These are phyloP conservation scores for Collybia nuda DNA, from an alignment of 768 basidiomycete genomes.

Conservation along the genomic window DNA sequence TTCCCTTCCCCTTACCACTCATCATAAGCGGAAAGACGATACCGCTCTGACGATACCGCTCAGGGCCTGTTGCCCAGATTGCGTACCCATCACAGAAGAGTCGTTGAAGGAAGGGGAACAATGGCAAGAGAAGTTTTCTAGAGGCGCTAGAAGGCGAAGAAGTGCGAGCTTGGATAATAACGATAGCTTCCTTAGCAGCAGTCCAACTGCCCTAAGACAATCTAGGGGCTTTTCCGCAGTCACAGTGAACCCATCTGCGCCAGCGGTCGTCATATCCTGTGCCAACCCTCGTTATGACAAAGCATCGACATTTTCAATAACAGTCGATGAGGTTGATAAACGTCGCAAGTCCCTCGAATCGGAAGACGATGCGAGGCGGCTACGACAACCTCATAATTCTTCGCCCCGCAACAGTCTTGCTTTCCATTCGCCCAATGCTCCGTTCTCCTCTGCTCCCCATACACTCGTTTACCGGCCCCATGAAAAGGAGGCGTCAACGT, in stretches of 20 bases:
- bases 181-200: slow-evolving; percentile 17
- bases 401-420: slow-evolving; percentile 11
- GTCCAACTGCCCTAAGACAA: slow-evolving; percentile 1
- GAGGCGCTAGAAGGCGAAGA: slow-evolving; percentile 59
- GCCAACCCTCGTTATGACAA: slow-evolving; percentile 9
- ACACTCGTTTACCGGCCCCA: not conserved
- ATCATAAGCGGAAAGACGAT: slow-evolving; percentile 29
- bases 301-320: slow-evolving; percentile 36
- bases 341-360: slow-evolving; percentile 47
- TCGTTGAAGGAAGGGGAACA: slow-evolving; percentile 51
- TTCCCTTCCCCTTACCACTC: slow-evolving; percentile 30
- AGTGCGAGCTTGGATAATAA: slow-evolving; percentile 40
- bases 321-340: slow-evolving; percentile 66
- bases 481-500: slow-evolving; percentile 5
- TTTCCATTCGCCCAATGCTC: slow-evolving; percentile 15
- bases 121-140: slow-evolving; percentile 66
- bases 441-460: slow-evolving; percentile 7
- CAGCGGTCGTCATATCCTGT: slow-evolving; percentile 10
- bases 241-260: slow-evolving; percentile 5
- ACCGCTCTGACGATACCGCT: slow-evolving; percentile 59
- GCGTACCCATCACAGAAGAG: slow-evolving; percentile 58
- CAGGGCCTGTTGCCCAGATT: slow-evolving; percentile 69
- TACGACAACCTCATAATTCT: slow-evolving; percentile 6
- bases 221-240: slow-evolving; percentile 27
- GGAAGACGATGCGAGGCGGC: slow-evolving; percentile 13